phyloP scores from a whole-genome alignment of 345 rosid species.

The Mangifera indica region DNA sequence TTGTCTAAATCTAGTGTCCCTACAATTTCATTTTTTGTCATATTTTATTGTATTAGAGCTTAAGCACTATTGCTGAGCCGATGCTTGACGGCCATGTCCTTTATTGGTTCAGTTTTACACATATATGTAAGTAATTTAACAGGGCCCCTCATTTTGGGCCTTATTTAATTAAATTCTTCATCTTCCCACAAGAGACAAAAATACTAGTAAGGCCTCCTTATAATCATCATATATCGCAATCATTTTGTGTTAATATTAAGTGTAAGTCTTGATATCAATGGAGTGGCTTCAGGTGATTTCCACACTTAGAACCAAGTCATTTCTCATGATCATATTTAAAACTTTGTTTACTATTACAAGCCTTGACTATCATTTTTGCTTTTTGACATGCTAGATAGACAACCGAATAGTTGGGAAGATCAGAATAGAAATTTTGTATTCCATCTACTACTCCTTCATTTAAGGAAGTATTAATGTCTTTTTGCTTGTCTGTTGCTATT shows the following conservation, averaged over 20 bases:
- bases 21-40: background rate
- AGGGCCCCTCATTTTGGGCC: too few species aligned
- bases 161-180: too few species aligned
- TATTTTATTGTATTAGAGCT: background rate
- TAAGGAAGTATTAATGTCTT: background rate
- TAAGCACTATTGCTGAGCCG: background rate
- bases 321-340: background rate
- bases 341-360: background rate
- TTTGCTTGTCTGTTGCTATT: conserved; percentile 7
- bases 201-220: background rate
- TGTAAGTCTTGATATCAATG: background rate
- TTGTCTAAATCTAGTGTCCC: background rate
- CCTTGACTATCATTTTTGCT: background rate
- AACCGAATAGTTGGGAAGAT: background rate
- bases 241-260: background rate
- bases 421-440: background rate
- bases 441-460: conserved; percentile 1
- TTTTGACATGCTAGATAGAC: background rate
- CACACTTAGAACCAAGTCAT: background rate
- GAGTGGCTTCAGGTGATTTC: background rate
- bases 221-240: background rate
- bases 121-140: too few species aligned
- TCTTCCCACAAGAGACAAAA: too few species aligned
- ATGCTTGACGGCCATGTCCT: background rate
- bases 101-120: too few species aligned